A percentile compares a stretch with the other conserved stretches of the same genome.
These are phyloP conservation scores for Eucalyptus cloeziana DNA, from an alignment of 345 rosid genomes.

Conservation along the genomic window DNA sequence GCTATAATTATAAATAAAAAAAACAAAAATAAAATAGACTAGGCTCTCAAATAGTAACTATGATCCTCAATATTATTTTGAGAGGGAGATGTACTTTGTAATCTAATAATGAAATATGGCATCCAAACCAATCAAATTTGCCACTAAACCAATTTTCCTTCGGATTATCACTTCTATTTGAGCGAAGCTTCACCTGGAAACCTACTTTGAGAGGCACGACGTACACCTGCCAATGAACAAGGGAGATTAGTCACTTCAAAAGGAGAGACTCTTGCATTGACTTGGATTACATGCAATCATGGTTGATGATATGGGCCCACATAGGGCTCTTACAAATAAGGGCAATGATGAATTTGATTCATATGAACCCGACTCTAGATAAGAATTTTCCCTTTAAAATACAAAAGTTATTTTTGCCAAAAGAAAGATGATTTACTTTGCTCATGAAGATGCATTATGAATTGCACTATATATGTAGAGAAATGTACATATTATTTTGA, in stretches of 20 bases:
- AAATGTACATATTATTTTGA: background rate
- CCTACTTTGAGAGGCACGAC: background rate
- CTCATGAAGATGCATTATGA: background rate
- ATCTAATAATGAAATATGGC: background rate
- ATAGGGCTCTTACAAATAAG: background rate
- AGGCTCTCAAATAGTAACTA: fast-evolving
- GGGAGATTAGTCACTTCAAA: background rate
- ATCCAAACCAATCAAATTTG: background rate
- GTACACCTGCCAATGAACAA: background rate
- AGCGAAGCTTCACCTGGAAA: background rate
- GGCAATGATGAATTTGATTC: background rate
- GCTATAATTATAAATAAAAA: background rate
- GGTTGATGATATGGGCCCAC: background rate
- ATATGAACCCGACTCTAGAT: background rate
- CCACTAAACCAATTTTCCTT: background rate
- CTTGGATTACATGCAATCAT: background rate
- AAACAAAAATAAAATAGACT: no score
- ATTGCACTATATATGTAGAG: background rate
- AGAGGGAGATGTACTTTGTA: background rate
- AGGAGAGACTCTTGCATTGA: background rate
- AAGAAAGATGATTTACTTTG: background rate
- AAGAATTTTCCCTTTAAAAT: background rate
- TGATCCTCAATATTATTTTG: background rate
- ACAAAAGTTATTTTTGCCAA: background rate
- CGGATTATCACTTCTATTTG: background rate